These are phyloP conservation scores for Emydomyces testavorans DNA, from an alignment of 2,329 filamentous ascomycete genomes.

Conservation along the genomic window DNA sequence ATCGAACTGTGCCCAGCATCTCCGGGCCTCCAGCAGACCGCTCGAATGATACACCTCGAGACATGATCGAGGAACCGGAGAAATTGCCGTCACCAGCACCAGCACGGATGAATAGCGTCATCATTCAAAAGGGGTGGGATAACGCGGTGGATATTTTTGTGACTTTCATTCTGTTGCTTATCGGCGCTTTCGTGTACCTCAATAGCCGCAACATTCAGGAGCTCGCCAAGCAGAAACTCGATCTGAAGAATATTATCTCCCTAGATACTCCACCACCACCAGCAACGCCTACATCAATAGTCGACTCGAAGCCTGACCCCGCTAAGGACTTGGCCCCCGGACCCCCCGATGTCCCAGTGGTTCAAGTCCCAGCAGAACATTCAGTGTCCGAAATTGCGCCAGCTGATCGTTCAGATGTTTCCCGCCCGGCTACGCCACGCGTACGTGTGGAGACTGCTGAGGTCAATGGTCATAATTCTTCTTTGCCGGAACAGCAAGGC, in stretches of 20 bases:
- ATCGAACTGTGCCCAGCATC: slow-evolving; percentile 36
- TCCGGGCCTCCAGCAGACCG: slow-evolving; percentile 29
- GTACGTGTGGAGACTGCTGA: background rate
- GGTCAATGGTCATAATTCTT: background rate
- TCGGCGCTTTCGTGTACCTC: slow-evolving; percentile 35
- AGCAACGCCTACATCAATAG: slow-evolving; percentile 6
- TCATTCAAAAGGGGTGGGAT: slow-evolving; percentile 38
- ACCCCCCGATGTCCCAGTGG: background rate
- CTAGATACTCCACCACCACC: slow-evolving; percentile 14
- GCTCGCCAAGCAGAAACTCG: slow-evolving; percentile 35
- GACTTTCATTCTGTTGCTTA: slow-evolving; percentile 30
- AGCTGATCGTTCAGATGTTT: background rate
- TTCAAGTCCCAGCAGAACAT: background rate
- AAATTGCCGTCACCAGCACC: slow-evolving; percentile 31
- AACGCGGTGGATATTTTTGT: slow-evolving; percentile 37
- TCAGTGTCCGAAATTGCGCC: background rate
- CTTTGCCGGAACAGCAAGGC: slow-evolving; percentile 17
- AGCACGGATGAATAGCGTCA: slow-evolving; percentile 30
- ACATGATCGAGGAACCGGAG: slow-evolving; percentile 27
- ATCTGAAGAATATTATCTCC: slow-evolving; percentile 36
- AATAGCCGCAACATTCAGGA: slow-evolving; percentile 34
- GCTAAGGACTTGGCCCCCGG: background rate
- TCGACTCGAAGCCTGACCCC: background rate
- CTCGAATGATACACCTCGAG: slow-evolving; percentile 31
- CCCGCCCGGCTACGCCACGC: background rate